Base-by-base conservation (phyloP, 1,284 basidiomycete species). In the Lentinus polychrous region DNA sequence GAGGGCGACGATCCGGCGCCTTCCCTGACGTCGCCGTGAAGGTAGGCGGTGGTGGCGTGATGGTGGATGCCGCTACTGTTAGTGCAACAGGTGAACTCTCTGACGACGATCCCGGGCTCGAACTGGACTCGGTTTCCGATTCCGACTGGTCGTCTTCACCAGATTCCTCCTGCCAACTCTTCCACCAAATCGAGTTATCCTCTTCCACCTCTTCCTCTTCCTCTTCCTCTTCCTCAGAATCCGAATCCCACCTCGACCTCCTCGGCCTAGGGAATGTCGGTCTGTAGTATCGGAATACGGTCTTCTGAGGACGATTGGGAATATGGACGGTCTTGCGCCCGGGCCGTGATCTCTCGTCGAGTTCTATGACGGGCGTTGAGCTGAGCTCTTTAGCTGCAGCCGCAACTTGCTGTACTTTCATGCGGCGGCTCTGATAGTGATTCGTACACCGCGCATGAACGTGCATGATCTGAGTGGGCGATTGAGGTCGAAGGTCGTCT, bases 161-260 rank as follows among this genome's bases (percentile, higher is more conserved):
- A 10, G 45, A 15, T 35, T 15, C 40, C 46, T 53, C 52, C 44
- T 53, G 49, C 52, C 52, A 53, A 17, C 49, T 49, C 31, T 53
- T 43, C 49, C 49, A 53, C 52, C 52, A 53, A 11, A 41, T 39
- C 44, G 31, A 14, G 15, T 47, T 32, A 22, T 43, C 45, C 3
- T 8, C 36, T 10, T 47, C 42, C 32, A 35, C 45, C 7, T 8
- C 23, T 18, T 44, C 45, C 2, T 22, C 37, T 17, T 42, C 49
- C 8, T 46, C 32, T n/a, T 24, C 37, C 8, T 24, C 35, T 3
- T 24, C 40, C 15, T 44, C 48, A 33, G 15, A 23, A n/a, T 35
- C 48, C 7, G 18, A 23, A 10, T 35, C 48, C 22, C 22, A 17
- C 1, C 34, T n/a, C 12, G 31, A 22, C 22, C 41, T 32, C n/a